A percentile compares a stretch with the other conserved stretches of the same genome.
phyloP scores from a whole-genome alignment of 331 rosid genomes.

The Ulmus americana region DNA sequence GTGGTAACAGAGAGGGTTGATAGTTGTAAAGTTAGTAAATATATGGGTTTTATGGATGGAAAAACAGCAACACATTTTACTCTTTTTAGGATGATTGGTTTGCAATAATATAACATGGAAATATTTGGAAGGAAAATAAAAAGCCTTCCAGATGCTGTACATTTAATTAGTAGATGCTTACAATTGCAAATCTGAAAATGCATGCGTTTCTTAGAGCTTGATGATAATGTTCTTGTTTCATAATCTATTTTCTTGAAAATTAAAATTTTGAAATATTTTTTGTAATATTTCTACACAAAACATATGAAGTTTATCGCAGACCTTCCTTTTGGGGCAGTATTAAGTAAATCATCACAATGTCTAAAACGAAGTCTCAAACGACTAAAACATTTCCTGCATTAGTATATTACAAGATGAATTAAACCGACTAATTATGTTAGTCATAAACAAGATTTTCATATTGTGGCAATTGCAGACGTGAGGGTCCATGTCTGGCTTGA shows the following conservation, averaged over 20 bases:
- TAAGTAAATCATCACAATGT: slow-evolving; percentile 2
- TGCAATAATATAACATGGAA: slow-evolving; percentile 23
- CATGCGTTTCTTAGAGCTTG: slow-evolving; percentile 24
- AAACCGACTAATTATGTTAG: neutral
- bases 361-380: neutral
- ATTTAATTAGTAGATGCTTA: slow-evolving; percentile 20
- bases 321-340: neutral
- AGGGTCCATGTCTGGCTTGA: slow-evolving; percentile 72
- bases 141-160: slow-evolving; percentile 36
- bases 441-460: neutral
- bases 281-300: no score
- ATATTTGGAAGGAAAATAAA: slow-evolving; percentile 42
- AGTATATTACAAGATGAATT: neutral
- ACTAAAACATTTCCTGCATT: no score
- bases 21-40: slow-evolving; percentile 31
- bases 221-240: no score
- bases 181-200: slow-evolving; percentile 10
- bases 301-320: neutral
- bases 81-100: slow-evolving; percentile 35
- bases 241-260: no score
- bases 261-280: no score
- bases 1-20: slow-evolving; percentile 1
- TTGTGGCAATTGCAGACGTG: slow-evolving; percentile 38
- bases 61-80: slow-evolving; percentile 22
- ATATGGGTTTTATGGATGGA: slow-evolving; percentile 19